phyloP scores from a whole-genome alignment of 208 protist genomes.

The Leishmania gerbilli region DNA sequence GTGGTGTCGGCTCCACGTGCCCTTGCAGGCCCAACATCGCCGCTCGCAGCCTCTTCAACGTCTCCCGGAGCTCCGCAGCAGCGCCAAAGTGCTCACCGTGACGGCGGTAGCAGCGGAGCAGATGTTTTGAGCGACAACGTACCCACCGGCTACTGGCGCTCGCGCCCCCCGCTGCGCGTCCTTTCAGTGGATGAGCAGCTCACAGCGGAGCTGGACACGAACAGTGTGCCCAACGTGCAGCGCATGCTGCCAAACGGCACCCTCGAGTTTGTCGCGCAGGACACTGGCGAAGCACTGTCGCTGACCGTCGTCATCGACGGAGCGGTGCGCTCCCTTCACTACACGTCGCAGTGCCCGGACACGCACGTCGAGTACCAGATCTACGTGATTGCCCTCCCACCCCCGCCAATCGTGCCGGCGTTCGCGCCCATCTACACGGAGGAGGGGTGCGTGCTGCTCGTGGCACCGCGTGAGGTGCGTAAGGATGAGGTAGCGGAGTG shows the following conservation, averaged over 20 bases:
- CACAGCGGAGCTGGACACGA: conserved; percentile 54
- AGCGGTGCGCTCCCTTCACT: conserved; percentile 17
- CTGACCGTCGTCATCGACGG: conserved; percentile 1
- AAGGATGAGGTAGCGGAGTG: conserved; percentile 79
- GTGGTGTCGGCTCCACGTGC: conserved; percentile 46
- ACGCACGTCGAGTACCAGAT: conserved; percentile 58
- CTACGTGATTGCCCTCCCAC: conserved; percentile 54
- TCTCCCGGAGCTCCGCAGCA: neutral
- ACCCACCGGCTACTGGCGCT: conserved; percentile 51
- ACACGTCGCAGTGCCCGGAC: conserved; percentile 71
- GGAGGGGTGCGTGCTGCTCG: conserved; percentile 63
- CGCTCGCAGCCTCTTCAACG: neutral
- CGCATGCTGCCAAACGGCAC: conserved; percentile 57
- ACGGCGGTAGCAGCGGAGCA: neutral
- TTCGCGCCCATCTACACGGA: conserved; percentile 77
- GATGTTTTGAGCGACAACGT: conserved; percentile 16
- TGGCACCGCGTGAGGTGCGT: conserved; percentile 50
- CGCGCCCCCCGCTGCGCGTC: conserved; percentile 41
- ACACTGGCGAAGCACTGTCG: conserved; percentile 57
- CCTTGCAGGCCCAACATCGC: neutral
- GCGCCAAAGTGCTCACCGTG: neutral
- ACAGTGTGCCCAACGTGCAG: conserved; percentile 68
- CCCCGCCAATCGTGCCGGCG: conserved; percentile 53
- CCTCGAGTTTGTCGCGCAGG: conserved; percentile 71
- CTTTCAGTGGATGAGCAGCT: conserved; percentile 59